phyloP scores from a whole-genome alignment of 2,329 filamentous ascomycete genomes.

The Leptographium procerum region DNA sequence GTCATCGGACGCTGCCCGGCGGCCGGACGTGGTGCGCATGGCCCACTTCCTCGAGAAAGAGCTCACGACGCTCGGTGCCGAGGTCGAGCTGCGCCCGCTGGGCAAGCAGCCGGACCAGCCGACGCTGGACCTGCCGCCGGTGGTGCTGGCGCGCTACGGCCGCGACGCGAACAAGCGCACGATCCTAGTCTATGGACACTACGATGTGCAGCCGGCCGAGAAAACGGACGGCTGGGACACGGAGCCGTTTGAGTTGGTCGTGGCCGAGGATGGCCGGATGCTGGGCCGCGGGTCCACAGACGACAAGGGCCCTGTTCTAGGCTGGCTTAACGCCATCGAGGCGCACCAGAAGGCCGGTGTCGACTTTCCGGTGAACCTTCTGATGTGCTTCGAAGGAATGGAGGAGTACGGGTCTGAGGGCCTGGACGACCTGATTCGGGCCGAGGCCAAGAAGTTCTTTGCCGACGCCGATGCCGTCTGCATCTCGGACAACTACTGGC shows the following conservation, averaged over 20 bases:
- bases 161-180: constrained; percentile 87
- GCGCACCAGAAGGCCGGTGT: constrained; percentile 91
- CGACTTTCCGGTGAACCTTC: constrained; percentile 91
- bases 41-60: constrained; percentile 79
- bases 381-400: constrained; percentile 99
- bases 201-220: constrained; percentile 93
- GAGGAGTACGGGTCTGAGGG: constrained; percentile 98
- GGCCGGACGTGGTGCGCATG: constrained; percentile 93
- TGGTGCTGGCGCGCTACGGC: constrained; percentile 85
- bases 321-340: constrained; percentile 97
- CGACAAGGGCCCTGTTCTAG: constrained; percentile 93
- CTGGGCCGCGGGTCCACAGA: constrained; percentile 91
- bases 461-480: constrained; percentile 92
- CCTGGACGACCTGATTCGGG: constrained; percentile 85
- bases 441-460: constrained; percentile 88
- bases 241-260: constrained; percentile 78
- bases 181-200: constrained; percentile 95
- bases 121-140: constrained; percentile 81
- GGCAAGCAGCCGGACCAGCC: constrained; percentile 90
- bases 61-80: constrained; percentile 71
- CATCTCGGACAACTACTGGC: constrained; percentile 99
- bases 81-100: constrained; percentile 74
- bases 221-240: constrained; percentile 93
- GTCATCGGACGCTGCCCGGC: constrained; percentile 79
- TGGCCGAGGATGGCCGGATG: constrained; percentile 90